phyloP scores from a whole-genome alignment of 495 filamentous ascomycete species.

The Chaetomium tenue region DNA sequence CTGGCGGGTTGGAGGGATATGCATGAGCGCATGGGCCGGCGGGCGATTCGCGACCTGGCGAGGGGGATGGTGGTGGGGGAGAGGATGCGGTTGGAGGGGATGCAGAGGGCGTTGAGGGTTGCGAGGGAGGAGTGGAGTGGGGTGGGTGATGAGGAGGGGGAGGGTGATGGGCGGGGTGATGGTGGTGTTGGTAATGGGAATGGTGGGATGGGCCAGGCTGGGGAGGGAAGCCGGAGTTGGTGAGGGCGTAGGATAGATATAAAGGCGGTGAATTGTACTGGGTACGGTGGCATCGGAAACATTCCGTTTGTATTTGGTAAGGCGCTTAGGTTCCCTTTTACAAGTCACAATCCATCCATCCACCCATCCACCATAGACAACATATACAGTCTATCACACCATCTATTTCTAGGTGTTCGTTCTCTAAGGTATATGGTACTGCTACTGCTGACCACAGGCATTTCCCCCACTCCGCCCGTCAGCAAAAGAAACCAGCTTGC shows the following conservation, averaged over 20 bases:
- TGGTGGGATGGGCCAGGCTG: background rate
- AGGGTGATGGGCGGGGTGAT: background rate
- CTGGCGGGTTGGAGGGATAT: conserved; percentile 91
- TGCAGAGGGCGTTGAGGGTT: conserved; percentile 71
- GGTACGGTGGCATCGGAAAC: background rate
- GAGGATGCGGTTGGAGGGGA: conserved; percentile 71
- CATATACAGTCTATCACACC: too few species aligned
- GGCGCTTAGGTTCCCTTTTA: too few species aligned
- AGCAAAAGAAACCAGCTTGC: too few species aligned
- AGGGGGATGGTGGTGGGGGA: conserved; percentile 75
- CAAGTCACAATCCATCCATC: too few species aligned
- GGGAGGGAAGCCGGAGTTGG: conserved; percentile 7
- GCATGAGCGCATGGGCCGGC: conserved; percentile 71
- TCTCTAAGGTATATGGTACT: too few species aligned
- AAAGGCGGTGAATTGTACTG: background rate
- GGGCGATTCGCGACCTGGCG: conserved; percentile 72
- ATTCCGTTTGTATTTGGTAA: too few species aligned
- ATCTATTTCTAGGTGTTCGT: too few species aligned
- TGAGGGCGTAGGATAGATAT: background rate
- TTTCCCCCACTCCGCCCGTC: too few species aligned
- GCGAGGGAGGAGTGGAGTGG: conserved; percentile 36
- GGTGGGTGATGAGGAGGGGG: background rate
- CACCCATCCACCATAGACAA: too few species aligned
- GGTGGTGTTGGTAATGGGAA: background rate
- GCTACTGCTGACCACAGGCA: too few species aligned